Percentiles rank a stretch among this genome's conserved stretches.
Evolutionary conservation across 1,284 basidiomycete species (phyloP).

Genomic region (Cystobasidium pallidum): DNA sequence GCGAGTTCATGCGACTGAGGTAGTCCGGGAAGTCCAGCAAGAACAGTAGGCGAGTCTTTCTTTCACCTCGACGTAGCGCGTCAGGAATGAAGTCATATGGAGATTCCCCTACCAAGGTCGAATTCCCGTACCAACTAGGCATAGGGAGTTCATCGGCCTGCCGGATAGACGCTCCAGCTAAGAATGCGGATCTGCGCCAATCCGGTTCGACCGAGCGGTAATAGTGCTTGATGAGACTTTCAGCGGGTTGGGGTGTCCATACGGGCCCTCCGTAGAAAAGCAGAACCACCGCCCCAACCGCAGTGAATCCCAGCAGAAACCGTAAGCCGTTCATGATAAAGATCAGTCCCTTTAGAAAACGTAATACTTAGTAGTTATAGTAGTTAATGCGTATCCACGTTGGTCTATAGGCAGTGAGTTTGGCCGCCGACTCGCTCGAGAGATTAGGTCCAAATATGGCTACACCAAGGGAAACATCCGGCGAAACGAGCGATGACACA

Average conservation of each 20-base stretch:
- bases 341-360: neutral
- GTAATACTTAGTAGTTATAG: too few relatives aligned
- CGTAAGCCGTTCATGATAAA: neutral
- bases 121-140: conserved; percentile 34
- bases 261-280: neutral
- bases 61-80: neutral
- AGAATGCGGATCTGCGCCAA: conserved; percentile 10
- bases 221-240: conserved; percentile 6
- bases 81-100: conserved; percentile 31
- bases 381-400: too few relatives aligned
- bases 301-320: neutral
- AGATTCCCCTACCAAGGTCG: neutral
- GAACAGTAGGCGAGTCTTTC: conserved; percentile 27
- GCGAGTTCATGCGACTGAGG: conserved; percentile 41
- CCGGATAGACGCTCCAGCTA: too few relatives aligned
- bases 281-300: neutral
- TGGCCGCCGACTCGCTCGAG: neutral
- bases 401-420: too few relatives aligned
- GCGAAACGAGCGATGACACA: too few relatives aligned
- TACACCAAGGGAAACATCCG: neutral
- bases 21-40: conserved; percentile 37
- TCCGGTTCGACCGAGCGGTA: conserved; percentile 11
- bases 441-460: neutral
- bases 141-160: neutral
- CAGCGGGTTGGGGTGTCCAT: neutral